phyloP scores from a whole-genome alignment of 768 basidiomycete species.

The Termitomyces sp. region DNA sequence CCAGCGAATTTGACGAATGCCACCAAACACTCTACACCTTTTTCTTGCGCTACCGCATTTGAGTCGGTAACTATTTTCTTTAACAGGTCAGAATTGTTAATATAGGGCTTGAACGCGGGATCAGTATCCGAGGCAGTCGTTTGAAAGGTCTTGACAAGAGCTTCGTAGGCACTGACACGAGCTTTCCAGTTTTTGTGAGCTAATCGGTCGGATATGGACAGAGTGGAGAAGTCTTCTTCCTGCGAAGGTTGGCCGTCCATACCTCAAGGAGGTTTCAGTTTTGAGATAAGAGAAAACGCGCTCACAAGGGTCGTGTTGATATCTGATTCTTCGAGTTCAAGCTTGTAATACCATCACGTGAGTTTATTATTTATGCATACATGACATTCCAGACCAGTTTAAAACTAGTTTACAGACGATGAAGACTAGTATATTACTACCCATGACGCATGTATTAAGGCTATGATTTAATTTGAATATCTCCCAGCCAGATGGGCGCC shows the following conservation, averaged over 20 bases:
- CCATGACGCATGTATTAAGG: neutral
- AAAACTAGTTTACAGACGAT: neutral
- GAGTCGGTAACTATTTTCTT: conserved; percentile 87
- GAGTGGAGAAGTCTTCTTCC: conserved; percentile 87
- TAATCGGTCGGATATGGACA: conserved; percentile 77
- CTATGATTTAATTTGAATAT: conserved; percentile 3
- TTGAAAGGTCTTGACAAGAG: conserved; percentile 81
- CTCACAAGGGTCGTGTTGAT: conserved; percentile 9
- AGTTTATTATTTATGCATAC: neutral
- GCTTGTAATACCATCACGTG: conserved; percentile 12
- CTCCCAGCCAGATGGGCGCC: conserved; percentile 49
- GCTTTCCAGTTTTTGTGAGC: conserved; percentile 99
- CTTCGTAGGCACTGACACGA: conserved; percentile 86
- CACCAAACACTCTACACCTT: conserved; percentile 86
- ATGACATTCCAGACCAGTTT: neutral
- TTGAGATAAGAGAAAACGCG: conserved; percentile 11
- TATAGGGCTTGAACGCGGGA: conserved; percentile 88
- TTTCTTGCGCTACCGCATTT: conserved; percentile 98
- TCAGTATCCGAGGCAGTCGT: conserved; percentile 90
- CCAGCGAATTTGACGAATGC: conserved; percentile 89
- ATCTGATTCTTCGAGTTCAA: conserved; percentile 4
- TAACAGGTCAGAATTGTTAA: conserved; percentile 69
- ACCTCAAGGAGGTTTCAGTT: conserved; percentile 12
- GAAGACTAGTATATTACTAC: neutral
- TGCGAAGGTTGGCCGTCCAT: conserved; percentile 92